Evolutionary conservation across 2,329 filamentous ascomycete species (phyloP).

Genomic region (Cytospora leucostoma): DNA sequence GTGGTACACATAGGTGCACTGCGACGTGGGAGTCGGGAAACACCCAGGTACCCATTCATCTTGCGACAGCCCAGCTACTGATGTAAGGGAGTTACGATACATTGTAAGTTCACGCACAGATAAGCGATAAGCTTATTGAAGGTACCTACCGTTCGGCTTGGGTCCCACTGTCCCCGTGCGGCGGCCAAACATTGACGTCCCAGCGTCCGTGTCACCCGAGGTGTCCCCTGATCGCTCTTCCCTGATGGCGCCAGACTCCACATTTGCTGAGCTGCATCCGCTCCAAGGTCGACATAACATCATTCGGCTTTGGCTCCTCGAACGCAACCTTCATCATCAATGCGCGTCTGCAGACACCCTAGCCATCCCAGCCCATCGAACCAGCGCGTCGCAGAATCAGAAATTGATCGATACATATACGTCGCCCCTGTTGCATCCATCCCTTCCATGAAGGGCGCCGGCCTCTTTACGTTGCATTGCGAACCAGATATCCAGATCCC

Average conservation of each 20-base stretch:
- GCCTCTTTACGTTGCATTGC: background rate
- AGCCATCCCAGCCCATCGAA: conserved; percentile 6
- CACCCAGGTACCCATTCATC: too few relatives aligned
- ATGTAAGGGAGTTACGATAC: too few relatives aligned
- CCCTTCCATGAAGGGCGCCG: background rate
- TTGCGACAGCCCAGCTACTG: too few relatives aligned
- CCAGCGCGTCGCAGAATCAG: conserved; percentile 12
- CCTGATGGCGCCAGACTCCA: conserved; percentile 5
- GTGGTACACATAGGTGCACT: too few relatives aligned
- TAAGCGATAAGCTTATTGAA: too few relatives aligned
- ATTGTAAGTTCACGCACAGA: too few relatives aligned
- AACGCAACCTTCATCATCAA: conserved; percentile 6
- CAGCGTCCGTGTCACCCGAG: too few relatives aligned
- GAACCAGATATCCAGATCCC: background rate
- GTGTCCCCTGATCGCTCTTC: background rate
- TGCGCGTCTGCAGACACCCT: conserved; percentile 3
- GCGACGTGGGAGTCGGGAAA: too few relatives aligned
- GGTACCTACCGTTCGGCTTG: too few relatives aligned
- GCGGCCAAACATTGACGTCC: too few relatives aligned
- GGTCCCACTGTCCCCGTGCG: too few relatives aligned
- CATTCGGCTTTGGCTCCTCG: background rate
- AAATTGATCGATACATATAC: background rate
- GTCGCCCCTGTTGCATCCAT: background rate
- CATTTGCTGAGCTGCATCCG: conserved; percentile 13
- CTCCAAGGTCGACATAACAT: conserved; percentile 3